Evolutionary conservation across 345 rosid species (phyloP).

Genomic region (Lagerstroemia speciosa): DNA sequence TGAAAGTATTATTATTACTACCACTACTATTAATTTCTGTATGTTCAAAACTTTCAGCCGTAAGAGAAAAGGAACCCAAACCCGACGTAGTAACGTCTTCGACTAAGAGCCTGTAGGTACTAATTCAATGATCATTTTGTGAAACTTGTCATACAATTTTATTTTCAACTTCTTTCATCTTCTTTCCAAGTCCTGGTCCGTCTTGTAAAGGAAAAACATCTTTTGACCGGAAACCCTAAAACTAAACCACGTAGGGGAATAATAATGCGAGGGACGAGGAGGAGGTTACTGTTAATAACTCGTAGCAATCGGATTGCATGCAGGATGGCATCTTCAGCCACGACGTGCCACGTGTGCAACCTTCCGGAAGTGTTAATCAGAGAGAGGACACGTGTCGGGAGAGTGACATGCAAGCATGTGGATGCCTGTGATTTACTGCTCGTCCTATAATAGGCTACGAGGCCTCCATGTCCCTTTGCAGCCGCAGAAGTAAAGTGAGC

Average conservation of each 20-base stretch:
- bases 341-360: background rate
- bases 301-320: background rate
- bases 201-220: too few species aligned
- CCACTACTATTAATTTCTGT: too few species aligned
- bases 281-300: background rate
- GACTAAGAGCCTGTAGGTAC: too few species aligned
- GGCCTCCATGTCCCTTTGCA: background rate
- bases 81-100: too few species aligned
- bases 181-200: too few species aligned
- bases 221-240: background rate
- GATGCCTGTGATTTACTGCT: constrained; percentile 5
- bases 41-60: too few species aligned
- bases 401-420: constrained; percentile 44
- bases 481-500: background rate
- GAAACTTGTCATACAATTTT: too few species aligned
- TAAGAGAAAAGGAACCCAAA: too few species aligned
- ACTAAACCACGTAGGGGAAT: background rate
- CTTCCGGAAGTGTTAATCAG: background rate
- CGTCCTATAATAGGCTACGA: background rate
- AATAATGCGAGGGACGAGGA: background rate
- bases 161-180: too few species aligned
- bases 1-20: background rate
- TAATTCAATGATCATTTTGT: too few species aligned
- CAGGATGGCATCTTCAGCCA: background rate
- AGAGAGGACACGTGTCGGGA: constrained; percentile 29